These are phyloP conservation scores for Cucurbita ficifolia DNA, from an alignment of 306 rosid species.

Conservation along the genomic window DNA sequence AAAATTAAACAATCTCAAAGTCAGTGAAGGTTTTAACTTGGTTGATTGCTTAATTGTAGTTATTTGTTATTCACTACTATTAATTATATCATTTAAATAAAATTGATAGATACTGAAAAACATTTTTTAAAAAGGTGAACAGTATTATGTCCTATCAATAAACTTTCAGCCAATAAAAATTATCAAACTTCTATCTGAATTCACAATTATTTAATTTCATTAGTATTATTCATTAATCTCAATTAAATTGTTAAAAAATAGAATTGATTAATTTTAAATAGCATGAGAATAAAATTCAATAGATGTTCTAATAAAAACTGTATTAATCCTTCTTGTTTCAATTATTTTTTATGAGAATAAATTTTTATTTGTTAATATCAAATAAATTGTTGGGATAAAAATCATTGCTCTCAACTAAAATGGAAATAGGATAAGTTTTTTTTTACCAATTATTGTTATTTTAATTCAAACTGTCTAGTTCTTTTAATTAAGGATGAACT, in stretches of 20 bases:
- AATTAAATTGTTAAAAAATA: neutral
- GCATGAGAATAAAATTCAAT: neutral
- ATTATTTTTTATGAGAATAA: neutral
- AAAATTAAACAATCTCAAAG: no score
- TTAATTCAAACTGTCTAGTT: neutral
- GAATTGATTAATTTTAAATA: neutral
- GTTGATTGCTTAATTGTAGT: no score
- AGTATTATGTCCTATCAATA: neutral
- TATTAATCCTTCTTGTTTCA: neutral
- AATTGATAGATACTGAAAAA: neutral
- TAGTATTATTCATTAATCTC: neutral
- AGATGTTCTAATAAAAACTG: neutral
- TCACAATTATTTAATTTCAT: neutral
- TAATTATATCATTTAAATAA: neutral
- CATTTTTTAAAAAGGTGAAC: no score
- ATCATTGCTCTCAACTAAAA: neutral
- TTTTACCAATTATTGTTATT: neutral
- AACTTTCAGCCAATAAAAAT: no score
- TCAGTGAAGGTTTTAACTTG: neutral
- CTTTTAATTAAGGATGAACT: neutral
- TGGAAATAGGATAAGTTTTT: neutral
- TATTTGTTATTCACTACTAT: no score
- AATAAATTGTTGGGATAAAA: neutral
- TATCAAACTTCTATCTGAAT: neutral
- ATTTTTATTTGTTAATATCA: neutral